Evolutionary conservation across 2,329 filamentous ascomycete genomes (phyloP), one percentile per base, ranked within the genome.

Genomic region (Purpureocillium lavendulum): DNA sequence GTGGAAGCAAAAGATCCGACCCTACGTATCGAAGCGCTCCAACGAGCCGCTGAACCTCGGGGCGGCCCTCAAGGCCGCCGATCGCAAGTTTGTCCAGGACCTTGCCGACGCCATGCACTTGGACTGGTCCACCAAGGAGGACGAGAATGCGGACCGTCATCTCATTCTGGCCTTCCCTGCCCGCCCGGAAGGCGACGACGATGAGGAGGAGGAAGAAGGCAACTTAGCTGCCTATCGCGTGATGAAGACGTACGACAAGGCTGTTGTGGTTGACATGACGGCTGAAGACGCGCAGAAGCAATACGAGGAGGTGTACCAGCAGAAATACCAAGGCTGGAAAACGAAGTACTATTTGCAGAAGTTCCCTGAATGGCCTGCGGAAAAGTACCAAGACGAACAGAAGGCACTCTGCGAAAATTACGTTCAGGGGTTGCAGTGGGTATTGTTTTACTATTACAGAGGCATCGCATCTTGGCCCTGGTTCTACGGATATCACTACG

Each of bases 391-490:
- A 14, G 52, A 79, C 31, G 87, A 94, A 60, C 72, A 97, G 56
- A 81, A 71, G 39, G 82, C 84, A 47, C 70, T 98, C 44, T 84
- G 87, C 18, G 88, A 97, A 62, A 98, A 97, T 63, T 98, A 98
- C 54, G 88, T 98, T 7, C 87, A 98, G 64, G 92, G 92, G 45
- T 67, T 98, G 44, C 92, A 98, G 60, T 98, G 92, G 94, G 92
- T 98, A 33, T 70, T 98, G 36, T 96, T 84, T 62, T 98, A 98
- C 68, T 98, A 98, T 64, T 98, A 98, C 65, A 82, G 83, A 39
- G 92, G 92, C 45, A 92, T 98, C 44, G 92, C 87, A 13, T 97
- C 90, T 11, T 98, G 92, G 92, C 88, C 92, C 12, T 98, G 92
- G 92, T 98, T 86, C 65, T 98, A 96, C 62, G 73, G 74, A 44